Conservation (phyloP, 2,329 filamentous ascomycete species). For the Fusarium paranaense region DNA sequence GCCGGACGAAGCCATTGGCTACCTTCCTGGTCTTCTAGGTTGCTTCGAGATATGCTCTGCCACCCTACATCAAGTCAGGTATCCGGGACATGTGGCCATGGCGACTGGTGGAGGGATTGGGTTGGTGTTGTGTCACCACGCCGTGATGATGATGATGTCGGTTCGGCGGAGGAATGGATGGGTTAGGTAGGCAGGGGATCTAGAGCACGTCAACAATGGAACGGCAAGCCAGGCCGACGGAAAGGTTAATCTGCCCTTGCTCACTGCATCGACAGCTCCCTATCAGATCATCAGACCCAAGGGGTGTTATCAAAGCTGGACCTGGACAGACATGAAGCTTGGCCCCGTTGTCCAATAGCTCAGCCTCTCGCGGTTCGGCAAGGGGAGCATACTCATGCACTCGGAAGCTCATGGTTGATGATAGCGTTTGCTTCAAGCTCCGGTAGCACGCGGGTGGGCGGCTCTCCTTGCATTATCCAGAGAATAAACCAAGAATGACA, state of each 20-base stretch:
- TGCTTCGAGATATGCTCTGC: background rate
- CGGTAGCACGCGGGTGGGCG: slow-evolving; percentile 19
- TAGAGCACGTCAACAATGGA: slow-evolving; percentile 27
- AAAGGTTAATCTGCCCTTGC: slow-evolving; percentile 12
- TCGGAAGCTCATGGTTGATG: background rate
- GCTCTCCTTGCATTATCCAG: slow-evolving; percentile 32
- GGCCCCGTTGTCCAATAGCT: background rate
- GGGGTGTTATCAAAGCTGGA: background rate
- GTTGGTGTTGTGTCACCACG: slow-evolving; percentile 24
- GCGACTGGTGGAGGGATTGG: background rate
- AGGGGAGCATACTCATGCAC: background rate
- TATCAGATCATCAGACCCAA: background rate
- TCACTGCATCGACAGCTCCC: background rate
- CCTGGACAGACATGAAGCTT: background rate
- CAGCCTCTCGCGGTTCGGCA: background rate
- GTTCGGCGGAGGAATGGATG: background rate
- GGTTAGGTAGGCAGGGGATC: slow-evolving; percentile 15
- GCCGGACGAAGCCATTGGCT: background rate
- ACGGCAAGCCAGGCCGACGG: slow-evolving; percentile 17
- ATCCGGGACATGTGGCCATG: background rate
- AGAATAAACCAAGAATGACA: slow-evolving; percentile 14
- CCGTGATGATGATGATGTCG: slow-evolving; percentile 18
- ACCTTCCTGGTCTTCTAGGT: background rate
- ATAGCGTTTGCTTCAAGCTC: background rate
- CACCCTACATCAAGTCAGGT: background rate